Base-by-base conservation (phyloP, 2,329 filamentous ascomycete species). In the Cytospora schulzeri region DNA sequence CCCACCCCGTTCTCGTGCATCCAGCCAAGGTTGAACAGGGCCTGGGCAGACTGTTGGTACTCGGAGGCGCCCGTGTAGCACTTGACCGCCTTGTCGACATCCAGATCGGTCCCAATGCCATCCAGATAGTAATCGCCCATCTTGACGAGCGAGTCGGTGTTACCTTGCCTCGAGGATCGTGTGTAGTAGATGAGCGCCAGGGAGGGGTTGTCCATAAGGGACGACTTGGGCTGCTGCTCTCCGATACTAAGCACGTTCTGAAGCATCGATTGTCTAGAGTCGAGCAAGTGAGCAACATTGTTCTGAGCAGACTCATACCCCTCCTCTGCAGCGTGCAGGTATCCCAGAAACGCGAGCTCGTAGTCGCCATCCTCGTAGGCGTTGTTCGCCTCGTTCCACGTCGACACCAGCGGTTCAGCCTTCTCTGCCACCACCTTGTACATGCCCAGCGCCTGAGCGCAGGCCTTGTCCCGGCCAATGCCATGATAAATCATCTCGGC, bases 1-100 rank as follows among this genome's bases (percentile, higher is more conserved):
- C 93, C 92, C 57, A 98, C 83, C 9, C 95, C 95, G 72, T 98
- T 97, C 77, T 99, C 95, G 73, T 99, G 93, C 94, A 99, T 98
- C 95, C 95, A 99, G 6, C 95, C 96, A 17, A 99, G 82, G 72
- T 99, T 98, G 86, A 93, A 99, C 64, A 97, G 87, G 17, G 96
- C 95, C 77, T 99, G 96, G 2, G 94, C 95, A 70, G 92, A 96
- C 73, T 93, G 90, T 70, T 94, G 88, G 66, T 91, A 93, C 73
- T 99, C 95, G 0, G 93, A 93, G 1, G 95, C 95, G 4, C 92
- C 91, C 60, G 91, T 90, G 72, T 99, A 99, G 79, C 95, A 99
- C 53, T 91, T 88, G 0, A 93, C 93, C 7, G 96, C 96, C 76
- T 97, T 97, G 70, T 93, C 89, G 22, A 91, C 80, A 69, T 96